Evolutionary conservation across 345 rosid species (phyloP), one percentile per base, ranked within the genome.

Genomic region (Eutrema heterophyllum): DNA sequence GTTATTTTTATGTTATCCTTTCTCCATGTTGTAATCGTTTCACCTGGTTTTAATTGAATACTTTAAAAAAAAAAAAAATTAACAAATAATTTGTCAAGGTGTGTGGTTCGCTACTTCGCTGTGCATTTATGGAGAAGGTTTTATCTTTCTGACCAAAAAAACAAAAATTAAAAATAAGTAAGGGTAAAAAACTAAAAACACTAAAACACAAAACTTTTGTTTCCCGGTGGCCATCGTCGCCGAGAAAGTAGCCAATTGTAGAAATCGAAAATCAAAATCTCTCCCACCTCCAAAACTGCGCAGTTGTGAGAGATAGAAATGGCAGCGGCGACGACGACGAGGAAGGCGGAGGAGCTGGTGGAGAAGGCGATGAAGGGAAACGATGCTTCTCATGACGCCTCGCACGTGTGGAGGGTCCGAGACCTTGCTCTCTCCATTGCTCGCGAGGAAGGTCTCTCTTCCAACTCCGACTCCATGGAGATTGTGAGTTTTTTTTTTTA

Each of bases 381-480:
- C 83, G 96, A 93, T 77, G 85, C 93, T 5, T 90, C 98, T 30
- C 98, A 89, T 63, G 98, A 91, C 64, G 81, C 88, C 10, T 78
- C 68, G 58, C 97, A 93, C 59, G 96, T 89, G 30, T 81, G 88
- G 86, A 84, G 97, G 81, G 96, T 93, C 30, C 77, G 97, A 58
- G 92, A 86, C 79, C 83, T 93, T 12, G 92, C 97, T 26, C 86
- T 91, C 79, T 89, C 96, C 48, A 81, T 90, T 29, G 96, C 97
- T 8, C 82, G 81, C 4, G 92, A 91, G 67, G 91, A 93, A 73
- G 97, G 92, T 78, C 92, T 93, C 80, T 84, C 89, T 68, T 83
- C 87, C 63, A 70, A 68, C 78, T 84, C 89, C 5, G 84, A 84
- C 51, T 91, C 96, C 83, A 86, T 93, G 89, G 85, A 87, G 80